phyloP scores from a whole-genome alignment of 2,329 filamentous ascomycete species.

The Trichoderma lentiforme region DNA sequence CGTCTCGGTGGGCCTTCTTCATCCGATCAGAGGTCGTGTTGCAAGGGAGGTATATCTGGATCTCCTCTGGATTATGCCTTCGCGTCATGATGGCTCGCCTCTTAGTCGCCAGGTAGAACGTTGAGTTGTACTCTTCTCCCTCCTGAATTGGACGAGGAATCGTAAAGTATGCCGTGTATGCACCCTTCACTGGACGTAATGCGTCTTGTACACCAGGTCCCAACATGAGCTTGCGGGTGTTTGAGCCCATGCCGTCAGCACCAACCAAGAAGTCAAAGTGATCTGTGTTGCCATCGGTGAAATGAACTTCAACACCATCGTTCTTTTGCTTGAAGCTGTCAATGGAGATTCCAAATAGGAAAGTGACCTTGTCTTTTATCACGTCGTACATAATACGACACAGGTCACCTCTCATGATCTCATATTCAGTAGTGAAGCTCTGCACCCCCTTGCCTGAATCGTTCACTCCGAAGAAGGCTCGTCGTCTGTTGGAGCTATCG shows the following conservation, averaged over 20 bases:
- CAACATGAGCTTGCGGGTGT: conserved; percentile 17
- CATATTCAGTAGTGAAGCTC: conserved; percentile 46
- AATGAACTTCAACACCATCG: conserved; percentile 19
- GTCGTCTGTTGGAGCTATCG: conserved; percentile 36
- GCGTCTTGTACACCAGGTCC: conserved; percentile 12
- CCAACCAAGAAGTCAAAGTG: conserved; percentile 21
- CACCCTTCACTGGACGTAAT: neutral
- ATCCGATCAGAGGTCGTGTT: conserved; percentile 25
- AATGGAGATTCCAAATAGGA: conserved; percentile 31
- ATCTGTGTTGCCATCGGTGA: conserved; percentile 20
- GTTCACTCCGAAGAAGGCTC: conserved; percentile 35
- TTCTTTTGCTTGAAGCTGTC: conserved; percentile 25
- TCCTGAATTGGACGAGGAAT: conserved; percentile 27
- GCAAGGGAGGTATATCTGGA: conserved; percentile 26
- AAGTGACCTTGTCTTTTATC: conserved; percentile 26
- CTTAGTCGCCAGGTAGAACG: conserved; percentile 34
- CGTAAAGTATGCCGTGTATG: conserved; percentile 39
- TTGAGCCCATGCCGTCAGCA: conserved; percentile 22
- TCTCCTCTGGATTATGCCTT: conserved; percentile 25
- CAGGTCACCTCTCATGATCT: conserved; percentile 55
- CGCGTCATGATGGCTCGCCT: conserved; percentile 35
- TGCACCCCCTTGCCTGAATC: neutral
- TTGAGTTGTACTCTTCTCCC: conserved; percentile 20
- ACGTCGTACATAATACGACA: conserved; percentile 41
- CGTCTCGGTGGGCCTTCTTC: conserved; percentile 22